Percentiles rank a stretch among this genome's conserved stretches.
Conservation (phyloP, 192 early-diverging fungal genomes). For the Podila verticillata region DNA sequence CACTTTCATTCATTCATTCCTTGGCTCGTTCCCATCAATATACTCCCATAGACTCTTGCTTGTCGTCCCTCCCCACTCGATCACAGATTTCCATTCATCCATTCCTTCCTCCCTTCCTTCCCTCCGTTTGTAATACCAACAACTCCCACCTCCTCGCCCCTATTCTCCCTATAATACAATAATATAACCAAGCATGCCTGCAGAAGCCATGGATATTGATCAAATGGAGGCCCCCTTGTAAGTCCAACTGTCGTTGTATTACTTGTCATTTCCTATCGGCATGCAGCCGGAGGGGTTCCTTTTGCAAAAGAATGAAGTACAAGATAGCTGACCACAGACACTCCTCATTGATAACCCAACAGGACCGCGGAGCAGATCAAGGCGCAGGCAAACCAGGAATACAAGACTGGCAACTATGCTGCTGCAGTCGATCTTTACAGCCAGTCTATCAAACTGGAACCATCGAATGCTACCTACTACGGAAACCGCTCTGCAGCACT, state of each 20-base stretch:
- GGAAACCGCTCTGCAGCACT: slow-evolving; percentile 84
- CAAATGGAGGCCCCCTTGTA: slow-evolving; percentile 45
- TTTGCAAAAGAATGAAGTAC: too few species aligned
- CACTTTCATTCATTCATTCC: not conserved
- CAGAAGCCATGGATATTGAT: slow-evolving; percentile 52
- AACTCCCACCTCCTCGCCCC: not conserved
- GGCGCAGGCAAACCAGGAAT: slow-evolving; percentile 72
- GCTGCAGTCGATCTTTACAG: slow-evolving; percentile 76
- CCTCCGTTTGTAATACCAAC: not conserved
- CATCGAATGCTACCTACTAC: slow-evolving; percentile 72
- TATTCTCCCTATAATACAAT: slow-evolving; percentile 1
- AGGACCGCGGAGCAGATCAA: slow-evolving; percentile 74
- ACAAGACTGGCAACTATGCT: slow-evolving; percentile 74
- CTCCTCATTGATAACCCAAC: not conserved
- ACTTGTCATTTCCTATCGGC: not conserved
- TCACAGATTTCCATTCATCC: not conserved
- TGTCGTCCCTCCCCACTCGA: too few species aligned
- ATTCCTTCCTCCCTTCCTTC: not conserved
- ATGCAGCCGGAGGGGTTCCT: too few species aligned
- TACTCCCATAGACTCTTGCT: too few species aligned
- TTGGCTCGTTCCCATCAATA: not conserved
- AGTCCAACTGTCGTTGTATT: slow-evolving; percentile 4
- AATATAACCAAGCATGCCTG: slow-evolving; percentile 32
- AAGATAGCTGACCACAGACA: not conserved
- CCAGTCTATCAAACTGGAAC: slow-evolving; percentile 72